Evolutionary conservation across 179 eudicot genomes (phyloP), one percentile per base, ranked within the genome.

Genomic region (Beta lomatogona): DNA sequence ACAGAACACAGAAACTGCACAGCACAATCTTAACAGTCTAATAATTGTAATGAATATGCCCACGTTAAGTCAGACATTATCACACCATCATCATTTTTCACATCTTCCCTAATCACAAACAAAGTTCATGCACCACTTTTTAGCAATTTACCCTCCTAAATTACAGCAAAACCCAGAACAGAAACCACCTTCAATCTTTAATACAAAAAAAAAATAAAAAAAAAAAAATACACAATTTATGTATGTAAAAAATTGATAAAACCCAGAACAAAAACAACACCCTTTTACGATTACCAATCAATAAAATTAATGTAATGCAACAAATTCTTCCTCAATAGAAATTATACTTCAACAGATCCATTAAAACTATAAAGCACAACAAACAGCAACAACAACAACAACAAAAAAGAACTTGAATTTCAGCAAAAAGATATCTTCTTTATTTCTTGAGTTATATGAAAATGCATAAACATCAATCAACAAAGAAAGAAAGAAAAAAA

Each of bases 141-240:
- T 63, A 57, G 1, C 41, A 64, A 55, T 46, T 41, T 45, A 16
- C 21, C 22, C 28, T 18, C 48, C 18, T n/a, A 48, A 48, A 50
- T 10, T 71, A 71, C 71, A 25, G 44, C 50, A 41, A 57, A 80
- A 11, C 83, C 55, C 55, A 74, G 19, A 65, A 28, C 31, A 80
- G 45, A 3, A 7, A 71, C 5, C 57, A 72, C 70, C 60, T 55
- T 69, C 53, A 14, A 50, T 21, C 36, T 45, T 48, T 36, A 36
- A 36, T 36, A 36, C 41, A 36, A 36, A 36, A 36, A 2, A 36
- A 36, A 36, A 36, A 0, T 36, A 36, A 15, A 6, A 3, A 53
- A 55, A n/a, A n/a, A n/a, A n/a, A n/a, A n/a, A n/a, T n/a, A n/a
- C n/a, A n/a, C n/a, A n/a, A n/a, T 71, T 71, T 8, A 46, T 10